phyloP scores from a whole-genome alignment of 768 basidiomycete species.

The Russula foetens region DNA sequence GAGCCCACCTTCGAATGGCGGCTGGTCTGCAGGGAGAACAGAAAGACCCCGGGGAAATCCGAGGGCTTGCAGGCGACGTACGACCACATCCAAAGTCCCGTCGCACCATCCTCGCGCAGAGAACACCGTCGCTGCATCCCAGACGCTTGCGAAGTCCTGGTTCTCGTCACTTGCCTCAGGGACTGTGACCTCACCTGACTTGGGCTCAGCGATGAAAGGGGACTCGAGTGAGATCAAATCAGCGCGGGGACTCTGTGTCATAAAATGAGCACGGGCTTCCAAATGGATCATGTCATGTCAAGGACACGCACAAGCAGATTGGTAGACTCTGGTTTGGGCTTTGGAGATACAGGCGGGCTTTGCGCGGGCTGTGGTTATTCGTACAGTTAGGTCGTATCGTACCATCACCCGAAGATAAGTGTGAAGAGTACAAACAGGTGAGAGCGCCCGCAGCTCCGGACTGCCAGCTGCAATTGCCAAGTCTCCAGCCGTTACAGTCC shows the following conservation, averaged over 20 bases:
- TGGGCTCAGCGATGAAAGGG: conserved; percentile 49
- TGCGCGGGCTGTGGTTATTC: not conserved
- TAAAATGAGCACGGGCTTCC: not conserved
- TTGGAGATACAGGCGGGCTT: conserved; percentile 9
- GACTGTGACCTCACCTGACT: not conserved
- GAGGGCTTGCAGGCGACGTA: conserved; percentile 46
- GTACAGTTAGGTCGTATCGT: not conserved
- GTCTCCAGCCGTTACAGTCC: conserved; percentile 20
- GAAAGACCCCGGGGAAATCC: conserved; percentile 31
- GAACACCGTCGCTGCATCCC: conserved; percentile 43
- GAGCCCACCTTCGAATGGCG: conserved; percentile 52
- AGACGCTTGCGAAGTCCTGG: conserved; percentile 46
- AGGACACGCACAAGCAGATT: not conserved
- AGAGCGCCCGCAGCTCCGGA: conserved; percentile 13
- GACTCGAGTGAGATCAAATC: conserved; percentile 74
- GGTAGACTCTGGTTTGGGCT: not conserved
- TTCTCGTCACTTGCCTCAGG: conserved; percentile 12
- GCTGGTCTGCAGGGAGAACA: conserved; percentile 45
- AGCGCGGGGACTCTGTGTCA: conserved; percentile 27
- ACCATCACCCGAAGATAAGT: not conserved
- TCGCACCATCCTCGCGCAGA: conserved; percentile 62
- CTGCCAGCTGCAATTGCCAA: conserved; percentile 20
- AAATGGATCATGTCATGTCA: not conserved
- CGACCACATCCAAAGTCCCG: conserved; percentile 42
- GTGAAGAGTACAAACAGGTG: conserved; percentile 11